Percentiles rank a stretch among this genome's conserved stretches.
Conservation (phyloP, 2,329 filamentous ascomycete genomes). For the Xylariaceae sp. region DNA sequence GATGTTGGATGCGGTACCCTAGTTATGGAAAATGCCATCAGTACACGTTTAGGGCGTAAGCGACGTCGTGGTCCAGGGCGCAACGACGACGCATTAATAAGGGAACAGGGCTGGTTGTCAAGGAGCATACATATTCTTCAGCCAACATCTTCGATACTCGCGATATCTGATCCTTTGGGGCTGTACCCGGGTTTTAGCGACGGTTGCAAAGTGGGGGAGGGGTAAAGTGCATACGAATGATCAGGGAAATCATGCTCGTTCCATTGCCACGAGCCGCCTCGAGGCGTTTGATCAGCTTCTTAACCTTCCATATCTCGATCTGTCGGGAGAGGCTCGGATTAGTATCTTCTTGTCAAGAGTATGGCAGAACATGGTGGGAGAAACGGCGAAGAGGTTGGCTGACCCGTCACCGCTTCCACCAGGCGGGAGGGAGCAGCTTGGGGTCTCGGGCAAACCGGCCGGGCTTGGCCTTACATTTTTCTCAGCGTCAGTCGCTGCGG, state of each 20-base stretch:
- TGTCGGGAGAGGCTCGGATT: no score
- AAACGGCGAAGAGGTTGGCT: slow-evolving; percentile 9
- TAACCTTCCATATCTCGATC: slow-evolving; percentile 92
- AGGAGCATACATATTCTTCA: slow-evolving; percentile 87
- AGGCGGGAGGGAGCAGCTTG: slow-evolving; percentile 1
- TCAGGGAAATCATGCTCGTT: slow-evolving; percentile 99
- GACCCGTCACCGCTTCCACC: slow-evolving; percentile 13
- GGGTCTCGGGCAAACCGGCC: background rate
- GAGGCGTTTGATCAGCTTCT: slow-evolving; percentile 98
- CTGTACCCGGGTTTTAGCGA: slow-evolving; percentile 41
- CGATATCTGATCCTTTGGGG: slow-evolving; percentile 96
- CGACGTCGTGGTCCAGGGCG: background rate
- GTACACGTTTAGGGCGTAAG: slow-evolving; percentile 7
- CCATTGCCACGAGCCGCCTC: slow-evolving; percentile 97
- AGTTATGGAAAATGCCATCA: slow-evolving; percentile 24
- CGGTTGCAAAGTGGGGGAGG: slow-evolving; percentile 22
- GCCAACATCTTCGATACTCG: slow-evolving; percentile 98
- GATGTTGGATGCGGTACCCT: slow-evolving; percentile 99
- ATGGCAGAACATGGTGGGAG: slow-evolving; percentile 14
- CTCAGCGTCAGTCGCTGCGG: slow-evolving; percentile 87
- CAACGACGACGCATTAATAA: background rate
- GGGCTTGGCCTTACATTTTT: slow-evolving; percentile 65
- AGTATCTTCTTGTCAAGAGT: no score
- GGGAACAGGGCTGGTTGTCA: background rate
- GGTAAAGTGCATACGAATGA: slow-evolving; percentile 68